phyloP scores from a whole-genome alignment of 1,284 basidiomycete genomes.

The Hymenochaete sp. region DNA sequence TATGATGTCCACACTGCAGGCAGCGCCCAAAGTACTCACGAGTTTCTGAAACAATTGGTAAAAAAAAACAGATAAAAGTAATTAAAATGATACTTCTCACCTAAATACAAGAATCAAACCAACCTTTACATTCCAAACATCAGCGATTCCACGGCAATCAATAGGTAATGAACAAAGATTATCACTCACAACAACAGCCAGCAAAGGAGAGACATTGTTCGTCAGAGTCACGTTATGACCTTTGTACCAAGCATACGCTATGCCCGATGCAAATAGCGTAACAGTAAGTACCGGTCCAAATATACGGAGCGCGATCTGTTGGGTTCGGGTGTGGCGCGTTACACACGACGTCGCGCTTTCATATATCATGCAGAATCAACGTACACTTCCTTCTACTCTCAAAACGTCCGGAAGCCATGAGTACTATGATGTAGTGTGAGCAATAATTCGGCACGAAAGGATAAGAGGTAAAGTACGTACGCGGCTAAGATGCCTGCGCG shows the following conservation, averaged over 20 bases:
- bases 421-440: constrained; percentile 43
- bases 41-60: too few species aligned
- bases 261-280: constrained; percentile 60
- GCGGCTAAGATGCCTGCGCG: constrained; percentile 20
- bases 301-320: constrained; percentile 56
- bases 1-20: too few species aligned
- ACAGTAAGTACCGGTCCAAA: constrained; percentile 77
- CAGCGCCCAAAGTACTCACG: too few species aligned
- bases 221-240: constrained; percentile 51
- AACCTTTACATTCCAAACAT: constrained; percentile 40
- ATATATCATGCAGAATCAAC: constrained; percentile 20
- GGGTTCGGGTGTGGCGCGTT: neutral
- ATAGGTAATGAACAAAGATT: constrained; percentile 23
- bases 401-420: constrained; percentile 87
- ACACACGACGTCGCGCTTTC: neutral
- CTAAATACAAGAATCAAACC: constrained; percentile 73
- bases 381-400: constrained; percentile 67
- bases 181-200: constrained; percentile 83
- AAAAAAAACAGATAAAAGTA: too few species aligned
- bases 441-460: neutral
- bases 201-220: constrained; percentile 72
- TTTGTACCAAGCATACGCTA: constrained; percentile 48
- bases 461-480: constrained; percentile 2
- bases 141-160: constrained; percentile 12
- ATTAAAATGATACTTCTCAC: constrained; percentile 34